A percentile compares a stretch with the other conserved stretches of the same genome.
phyloP scores from a whole-genome alignment of 768 basidiomycete genomes.

The Suillus subalutaceus region DNA sequence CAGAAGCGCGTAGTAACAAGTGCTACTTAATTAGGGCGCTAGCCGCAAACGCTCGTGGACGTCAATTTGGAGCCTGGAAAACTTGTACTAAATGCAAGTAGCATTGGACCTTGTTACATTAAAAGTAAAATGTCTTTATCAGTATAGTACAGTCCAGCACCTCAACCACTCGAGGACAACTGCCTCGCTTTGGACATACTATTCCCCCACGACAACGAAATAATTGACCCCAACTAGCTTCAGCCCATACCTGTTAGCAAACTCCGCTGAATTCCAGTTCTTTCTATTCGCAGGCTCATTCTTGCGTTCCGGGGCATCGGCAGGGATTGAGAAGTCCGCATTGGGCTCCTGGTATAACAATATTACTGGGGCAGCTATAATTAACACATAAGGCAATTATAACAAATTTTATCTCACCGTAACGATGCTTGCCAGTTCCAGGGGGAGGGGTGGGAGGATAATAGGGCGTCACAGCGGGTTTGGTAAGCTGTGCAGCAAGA shows the following conservation, averaged over 20 bases:
- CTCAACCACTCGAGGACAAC: background rate
- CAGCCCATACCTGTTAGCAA: slow-evolving; percentile 53
- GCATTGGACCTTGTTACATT: background rate
- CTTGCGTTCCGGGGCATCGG: slow-evolving; percentile 48
- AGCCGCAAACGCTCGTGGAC: too few relatives aligned
- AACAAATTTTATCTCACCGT: slow-evolving; percentile 42
- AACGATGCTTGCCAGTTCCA: slow-evolving; percentile 58
- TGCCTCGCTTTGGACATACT: background rate
- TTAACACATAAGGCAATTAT: background rate
- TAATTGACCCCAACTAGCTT: slow-evolving; percentile 64
- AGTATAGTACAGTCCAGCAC: background rate
- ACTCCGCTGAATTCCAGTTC: slow-evolving; percentile 57
- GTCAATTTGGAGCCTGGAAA: too few relatives aligned
- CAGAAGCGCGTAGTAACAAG: too few relatives aligned
- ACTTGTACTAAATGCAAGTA: too few relatives aligned
- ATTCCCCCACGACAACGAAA: slow-evolving; percentile 43
- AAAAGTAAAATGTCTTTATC: background rate
- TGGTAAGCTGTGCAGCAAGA: slow-evolving; percentile 43
- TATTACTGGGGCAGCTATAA: slow-evolving; percentile 41
- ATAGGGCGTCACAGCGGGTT: slow-evolving; percentile 56
- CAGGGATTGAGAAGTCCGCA: slow-evolving; percentile 42
- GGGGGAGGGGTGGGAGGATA: slow-evolving; percentile 57
- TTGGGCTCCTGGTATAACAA: slow-evolving; percentile 63
- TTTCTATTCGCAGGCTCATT: slow-evolving; percentile 46
- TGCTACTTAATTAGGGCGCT: too few relatives aligned